These are phyloP conservation scores for Mollisia scopiformis DNA, from an alignment of 2,329 filamentous ascomycete species.

Conservation along the genomic window DNA sequence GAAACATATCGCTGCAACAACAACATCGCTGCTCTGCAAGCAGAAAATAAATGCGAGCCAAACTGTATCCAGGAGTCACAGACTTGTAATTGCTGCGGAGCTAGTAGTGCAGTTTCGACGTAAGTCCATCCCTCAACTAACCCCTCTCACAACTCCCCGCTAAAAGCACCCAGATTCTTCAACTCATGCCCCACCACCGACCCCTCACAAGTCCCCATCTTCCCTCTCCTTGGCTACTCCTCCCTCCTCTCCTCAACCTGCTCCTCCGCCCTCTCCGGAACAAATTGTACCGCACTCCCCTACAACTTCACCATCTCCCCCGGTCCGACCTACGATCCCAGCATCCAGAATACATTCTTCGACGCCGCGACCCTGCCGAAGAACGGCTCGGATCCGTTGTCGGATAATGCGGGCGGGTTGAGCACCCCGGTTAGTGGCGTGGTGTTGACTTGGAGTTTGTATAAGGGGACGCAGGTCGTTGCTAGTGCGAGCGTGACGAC, in stretches of 20 bases:
- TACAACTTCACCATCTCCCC: constrained; percentile 3
- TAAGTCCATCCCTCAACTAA: not conserved
- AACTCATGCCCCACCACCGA: constrained; percentile 1
- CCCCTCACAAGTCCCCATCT: not conserved
- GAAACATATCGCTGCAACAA: no score
- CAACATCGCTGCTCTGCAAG: not conserved
- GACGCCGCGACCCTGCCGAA: not conserved
- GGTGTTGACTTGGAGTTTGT: constrained; percentile 2
- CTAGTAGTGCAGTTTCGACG: not conserved
- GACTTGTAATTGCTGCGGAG: not conserved
- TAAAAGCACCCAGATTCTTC: no score
- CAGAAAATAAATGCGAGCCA: not conserved
- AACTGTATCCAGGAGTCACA: not conserved
- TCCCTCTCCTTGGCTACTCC: not conserved
- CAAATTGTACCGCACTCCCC: not conserved
- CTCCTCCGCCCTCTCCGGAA: not conserved
- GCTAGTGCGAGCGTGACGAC: not conserved
- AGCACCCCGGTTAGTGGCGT: not conserved
- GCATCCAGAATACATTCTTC: not conserved
- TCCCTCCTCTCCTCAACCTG: not conserved
- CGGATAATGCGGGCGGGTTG: not conserved
- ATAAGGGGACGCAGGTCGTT: not conserved
- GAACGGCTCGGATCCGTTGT: constrained; percentile 1
- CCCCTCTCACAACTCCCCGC: no score
- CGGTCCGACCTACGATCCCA: not conserved